Evolutionary conservation across 805 yeast species (phyloP).

Genomic region (Pichia eremophila): DNA sequence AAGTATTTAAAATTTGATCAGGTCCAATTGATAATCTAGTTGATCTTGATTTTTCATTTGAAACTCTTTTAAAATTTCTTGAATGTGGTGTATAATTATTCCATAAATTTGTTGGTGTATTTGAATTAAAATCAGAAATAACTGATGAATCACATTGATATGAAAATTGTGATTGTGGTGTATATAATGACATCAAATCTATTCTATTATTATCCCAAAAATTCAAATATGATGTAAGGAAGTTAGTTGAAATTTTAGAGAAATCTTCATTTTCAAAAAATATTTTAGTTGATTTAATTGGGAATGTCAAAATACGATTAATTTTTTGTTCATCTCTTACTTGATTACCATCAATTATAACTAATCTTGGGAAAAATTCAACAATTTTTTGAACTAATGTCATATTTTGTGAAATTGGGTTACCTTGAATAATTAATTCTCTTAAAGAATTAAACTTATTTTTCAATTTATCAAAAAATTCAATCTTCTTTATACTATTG

Average conservation of each 20-base stretch:
- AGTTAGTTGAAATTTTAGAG: slow-evolving; percentile 64
- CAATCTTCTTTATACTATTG: slow-evolving; percentile 53
- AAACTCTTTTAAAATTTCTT: slow-evolving; percentile 63
- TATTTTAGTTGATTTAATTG: slow-evolving; percentile 47
- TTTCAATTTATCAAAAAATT: slow-evolving; percentile 63
- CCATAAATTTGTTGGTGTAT: slow-evolving; percentile 30
- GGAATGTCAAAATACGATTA: slow-evolving; percentile 41
- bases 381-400: slow-evolving; percentile 53
- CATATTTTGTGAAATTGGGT: slow-evolving; percentile 48
- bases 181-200: slow-evolving; percentile 65
- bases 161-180: slow-evolving; percentile 79
- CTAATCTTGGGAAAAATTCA: slow-evolving; percentile 68
- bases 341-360: slow-evolving; percentile 66
- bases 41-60: slow-evolving; percentile 44
- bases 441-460: slow-evolving; percentile 64
- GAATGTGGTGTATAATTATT: slow-evolving; percentile 65
- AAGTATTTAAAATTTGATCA: slow-evolving; percentile 50
- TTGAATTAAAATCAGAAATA: slow-evolving; percentile 19
- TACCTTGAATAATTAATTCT: slow-evolving; percentile 70
- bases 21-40: slow-evolving; percentile 60
- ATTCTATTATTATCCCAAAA: slow-evolving; percentile 76
- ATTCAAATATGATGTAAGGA: slow-evolving; percentile 63
- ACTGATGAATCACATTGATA: slow-evolving; percentile 64
- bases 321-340: slow-evolving; percentile 68
- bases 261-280: slow-evolving; percentile 76